These are phyloP conservation scores for Typha latifolia DNA, from an alignment of 176 grass and related monocot species.

Conservation along the genomic window DNA sequence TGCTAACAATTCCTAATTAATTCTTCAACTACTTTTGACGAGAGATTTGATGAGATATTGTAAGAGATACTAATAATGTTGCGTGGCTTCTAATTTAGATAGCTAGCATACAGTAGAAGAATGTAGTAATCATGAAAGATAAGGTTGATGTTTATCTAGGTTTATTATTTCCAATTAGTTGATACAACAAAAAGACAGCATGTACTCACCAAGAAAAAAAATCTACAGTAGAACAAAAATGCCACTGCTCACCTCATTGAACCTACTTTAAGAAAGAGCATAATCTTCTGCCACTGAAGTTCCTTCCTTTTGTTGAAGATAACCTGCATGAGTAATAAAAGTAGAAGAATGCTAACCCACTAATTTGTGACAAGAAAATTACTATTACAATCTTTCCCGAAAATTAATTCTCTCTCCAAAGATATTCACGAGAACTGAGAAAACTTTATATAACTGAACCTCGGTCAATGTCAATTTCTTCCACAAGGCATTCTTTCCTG, in stretches of 20 bases:
- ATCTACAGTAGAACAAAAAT: background rate
- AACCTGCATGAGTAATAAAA: conserved; percentile 20
- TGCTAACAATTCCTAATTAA: no score
- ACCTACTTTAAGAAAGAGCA: conserved; percentile 39
- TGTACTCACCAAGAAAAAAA: conserved; percentile 2
- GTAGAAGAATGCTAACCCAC: background rate
- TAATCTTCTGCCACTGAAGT: conserved; percentile 57
- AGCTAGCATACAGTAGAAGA: no score
- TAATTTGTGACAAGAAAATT: background rate
- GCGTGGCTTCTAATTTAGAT: no score
- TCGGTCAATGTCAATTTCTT: no score
- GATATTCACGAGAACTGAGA: background rate
- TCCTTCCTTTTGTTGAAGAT: conserved; percentile 65
- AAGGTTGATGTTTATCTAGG: background rate
- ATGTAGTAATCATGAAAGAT: no score
- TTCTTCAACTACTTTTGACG: no score
- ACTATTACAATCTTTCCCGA: background rate
- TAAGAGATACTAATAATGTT: no score
- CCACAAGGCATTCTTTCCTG: no score
- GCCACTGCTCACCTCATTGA: conserved; percentile 29
- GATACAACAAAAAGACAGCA: background rate
- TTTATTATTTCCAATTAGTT: background rate
- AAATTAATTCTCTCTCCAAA: background rate
- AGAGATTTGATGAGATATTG: no score
- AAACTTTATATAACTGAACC: no score